Percentiles rank a stretch among this genome's conserved stretches.
Conservation (phyloP, 371 early-diverging fungal species). For the Syncephalastrum monosporum region DNA sequence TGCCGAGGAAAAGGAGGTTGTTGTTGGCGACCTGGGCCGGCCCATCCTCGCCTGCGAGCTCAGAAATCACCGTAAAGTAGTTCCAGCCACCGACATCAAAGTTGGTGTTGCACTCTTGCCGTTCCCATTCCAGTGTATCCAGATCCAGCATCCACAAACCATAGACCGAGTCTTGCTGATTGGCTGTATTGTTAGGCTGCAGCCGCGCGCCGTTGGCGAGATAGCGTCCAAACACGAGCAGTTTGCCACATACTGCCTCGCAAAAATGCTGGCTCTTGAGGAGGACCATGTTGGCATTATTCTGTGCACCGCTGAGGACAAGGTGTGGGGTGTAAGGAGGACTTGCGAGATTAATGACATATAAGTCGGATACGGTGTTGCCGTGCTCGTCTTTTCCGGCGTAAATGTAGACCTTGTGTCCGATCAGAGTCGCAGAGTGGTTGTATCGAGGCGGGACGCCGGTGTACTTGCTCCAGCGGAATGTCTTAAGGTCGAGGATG, state of each 20-base stretch:
- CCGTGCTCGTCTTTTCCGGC: conserved; percentile 63
- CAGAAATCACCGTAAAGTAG: conserved; percentile 55
- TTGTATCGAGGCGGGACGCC: conserved; percentile 61
- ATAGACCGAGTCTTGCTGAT: conserved; percentile 35
- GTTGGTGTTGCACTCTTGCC: conserved; percentile 53
- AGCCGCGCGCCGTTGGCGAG: conserved; percentile 30
- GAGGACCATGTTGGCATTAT: conserved; percentile 50
- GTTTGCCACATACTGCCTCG: conserved; percentile 61
- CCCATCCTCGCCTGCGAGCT: conserved; percentile 15
- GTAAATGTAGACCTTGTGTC: conserved; percentile 59
- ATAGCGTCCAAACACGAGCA: conserved; percentile 58
- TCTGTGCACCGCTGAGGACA: conserved; percentile 33
- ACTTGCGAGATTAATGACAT: conserved; percentile 52
- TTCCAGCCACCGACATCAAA: conserved; percentile 65
- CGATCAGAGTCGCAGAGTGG: conserved; percentile 58
- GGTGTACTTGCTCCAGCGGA: conserved; percentile 54
- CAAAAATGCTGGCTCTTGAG: conserved; percentile 68
- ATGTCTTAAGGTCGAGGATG: conserved; percentile 56
- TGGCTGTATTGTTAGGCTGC: conserved; percentile 3
- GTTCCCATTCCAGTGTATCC: conserved; percentile 60
- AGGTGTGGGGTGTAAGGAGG: conserved; percentile 46
- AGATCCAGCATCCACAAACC: conserved; percentile 69
- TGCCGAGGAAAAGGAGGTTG: conserved; percentile 52
- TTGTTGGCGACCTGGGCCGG: conserved; percentile 20
- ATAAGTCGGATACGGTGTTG: conserved; percentile 59